Evolutionary conservation across 2,329 filamentous ascomycete genomes (phyloP).

Genomic region (Harringtonia aguacate): DNA sequence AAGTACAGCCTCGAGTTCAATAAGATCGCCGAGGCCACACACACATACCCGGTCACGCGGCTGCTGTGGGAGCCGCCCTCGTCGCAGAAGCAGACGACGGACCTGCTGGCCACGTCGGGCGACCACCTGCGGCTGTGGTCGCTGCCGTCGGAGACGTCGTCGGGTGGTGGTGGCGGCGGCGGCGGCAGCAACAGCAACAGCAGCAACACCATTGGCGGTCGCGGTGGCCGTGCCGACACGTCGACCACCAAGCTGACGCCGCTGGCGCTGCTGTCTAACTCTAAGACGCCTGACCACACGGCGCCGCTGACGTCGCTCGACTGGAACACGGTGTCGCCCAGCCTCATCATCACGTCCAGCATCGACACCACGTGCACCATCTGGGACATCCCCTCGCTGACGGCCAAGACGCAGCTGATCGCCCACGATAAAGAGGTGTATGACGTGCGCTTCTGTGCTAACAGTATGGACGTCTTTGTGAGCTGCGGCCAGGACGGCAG

Average conservation of each 20-base stretch:
- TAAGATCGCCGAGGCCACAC: slow-evolving; percentile 90
- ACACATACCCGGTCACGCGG: slow-evolving; percentile 93
- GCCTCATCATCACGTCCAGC: slow-evolving; percentile 94
- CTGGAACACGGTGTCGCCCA: slow-evolving; percentile 96
- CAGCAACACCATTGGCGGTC: too few species aligned
- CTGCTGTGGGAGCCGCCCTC: slow-evolving; percentile 94
- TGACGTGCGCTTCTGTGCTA: slow-evolving; percentile 94
- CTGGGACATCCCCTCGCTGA: slow-evolving; percentile 97
- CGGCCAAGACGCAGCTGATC: slow-evolving; percentile 95
- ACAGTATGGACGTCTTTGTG: slow-evolving; percentile 97
- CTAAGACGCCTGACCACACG: slow-evolving; percentile 96
- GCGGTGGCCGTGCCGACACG: slow-evolving; percentile 32
- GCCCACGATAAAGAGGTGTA: slow-evolving; percentile 99
- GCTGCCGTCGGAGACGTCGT: slow-evolving; percentile 57
- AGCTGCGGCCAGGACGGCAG: slow-evolving; percentile 96
- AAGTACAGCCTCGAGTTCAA: slow-evolving; percentile 79
- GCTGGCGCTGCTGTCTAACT: slow-evolving; percentile 87
- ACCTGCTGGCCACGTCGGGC: slow-evolving; percentile 87
- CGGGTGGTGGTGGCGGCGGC: slow-evolving; percentile 44
- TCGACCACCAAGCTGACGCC: slow-evolving; percentile 75
- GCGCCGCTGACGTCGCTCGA: slow-evolving; percentile 92
- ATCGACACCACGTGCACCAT: slow-evolving; percentile 99
- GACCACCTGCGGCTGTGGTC: slow-evolving; percentile 94
- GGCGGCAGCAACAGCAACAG: slow-evolving; percentile 37
- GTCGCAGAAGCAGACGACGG: slow-evolving; percentile 88